A percentile compares a stretch with the other conserved stretches of the same genome.
These are phyloP conservation scores for Aspergillus sojae DNA, from an alignment of 2,329 filamentous ascomycete species.

Conservation along the genomic window DNA sequence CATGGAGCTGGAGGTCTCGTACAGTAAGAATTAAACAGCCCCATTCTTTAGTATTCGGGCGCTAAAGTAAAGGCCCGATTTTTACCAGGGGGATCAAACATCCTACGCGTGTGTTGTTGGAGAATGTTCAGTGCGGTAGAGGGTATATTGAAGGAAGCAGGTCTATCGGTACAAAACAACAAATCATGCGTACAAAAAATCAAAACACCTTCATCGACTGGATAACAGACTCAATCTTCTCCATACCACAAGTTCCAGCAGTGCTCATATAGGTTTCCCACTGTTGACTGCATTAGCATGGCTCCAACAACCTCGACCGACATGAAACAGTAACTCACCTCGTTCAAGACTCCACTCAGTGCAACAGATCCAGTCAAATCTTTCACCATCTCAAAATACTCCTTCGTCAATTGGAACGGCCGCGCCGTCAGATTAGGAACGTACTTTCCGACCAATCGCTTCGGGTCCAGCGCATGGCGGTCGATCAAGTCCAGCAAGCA, in stretches of 20 bases:
- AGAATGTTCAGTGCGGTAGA: background rate
- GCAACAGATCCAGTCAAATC: background rate
- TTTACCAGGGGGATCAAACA: background rate
- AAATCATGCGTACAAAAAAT: background rate
- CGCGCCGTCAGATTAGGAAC: conserved; percentile 97
- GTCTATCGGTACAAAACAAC: background rate
- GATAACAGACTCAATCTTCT: background rate
- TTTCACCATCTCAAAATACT: conserved; percentile 78
- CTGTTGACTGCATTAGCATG: background rate
- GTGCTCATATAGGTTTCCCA: background rate
- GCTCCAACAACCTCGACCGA: too few relatives aligned
- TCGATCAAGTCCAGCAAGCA: conserved; percentile 99
- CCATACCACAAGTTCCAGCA: background rate
- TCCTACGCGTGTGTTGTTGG: background rate
- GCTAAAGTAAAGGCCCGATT: background rate
- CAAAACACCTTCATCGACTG: background rate
- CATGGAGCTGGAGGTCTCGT: background rate
- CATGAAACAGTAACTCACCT: background rate
- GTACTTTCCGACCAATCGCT: conserved; percentile 96
- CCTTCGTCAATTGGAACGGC: conserved; percentile 93
- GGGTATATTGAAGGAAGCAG: background rate
- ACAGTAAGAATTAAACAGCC: background rate
- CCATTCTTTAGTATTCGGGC: background rate
- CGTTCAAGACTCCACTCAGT: background rate
- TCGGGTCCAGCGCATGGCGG: conserved; percentile 96